These are phyloP conservation scores for Zea luxurians DNA, from an alignment of 176 grass and related monocot genomes.

Conservation along the genomic window DNA sequence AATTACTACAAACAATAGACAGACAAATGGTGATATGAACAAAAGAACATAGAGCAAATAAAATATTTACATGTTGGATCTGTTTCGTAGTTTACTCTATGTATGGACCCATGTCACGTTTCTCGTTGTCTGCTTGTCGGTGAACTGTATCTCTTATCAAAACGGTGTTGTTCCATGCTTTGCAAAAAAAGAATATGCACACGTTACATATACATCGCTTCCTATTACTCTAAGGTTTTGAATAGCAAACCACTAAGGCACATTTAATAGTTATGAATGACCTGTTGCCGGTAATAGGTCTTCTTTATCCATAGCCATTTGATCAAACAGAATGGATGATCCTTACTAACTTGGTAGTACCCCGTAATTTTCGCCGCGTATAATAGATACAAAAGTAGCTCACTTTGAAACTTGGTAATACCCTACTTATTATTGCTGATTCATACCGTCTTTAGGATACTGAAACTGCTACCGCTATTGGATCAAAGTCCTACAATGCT, in stretches of 20 bases:
- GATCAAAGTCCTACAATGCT: constrained; percentile 89
- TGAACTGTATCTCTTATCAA: not conserved
- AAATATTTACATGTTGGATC: not conserved
- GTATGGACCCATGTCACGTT: not conserved
- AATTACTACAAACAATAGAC: not conserved
- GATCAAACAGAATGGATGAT: not conserved
- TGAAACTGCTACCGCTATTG: constrained; percentile 75
- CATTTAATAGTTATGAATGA: not conserved
- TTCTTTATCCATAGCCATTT: not conserved
- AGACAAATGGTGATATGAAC: not conserved
- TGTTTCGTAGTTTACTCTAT: not conserved
- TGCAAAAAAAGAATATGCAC: not conserved
- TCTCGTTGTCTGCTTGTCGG: not conserved
- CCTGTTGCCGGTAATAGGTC: not conserved
- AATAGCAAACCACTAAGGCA: not conserved
- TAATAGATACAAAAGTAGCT: not conserved
- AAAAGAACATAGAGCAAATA: not conserved
- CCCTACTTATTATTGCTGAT: constrained; percentile 5
- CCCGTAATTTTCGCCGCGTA: not conserved
- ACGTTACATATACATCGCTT: not conserved
- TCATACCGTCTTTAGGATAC: constrained; percentile 55
- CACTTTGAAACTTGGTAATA: constrained; percentile 9
- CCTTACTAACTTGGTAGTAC: not conserved
- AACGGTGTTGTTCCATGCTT: not conserved
- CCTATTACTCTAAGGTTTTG: not conserved